phyloP scores from a whole-genome alignment of 768 basidiomycete genomes.

The Guyanaporus albipodus region DNA sequence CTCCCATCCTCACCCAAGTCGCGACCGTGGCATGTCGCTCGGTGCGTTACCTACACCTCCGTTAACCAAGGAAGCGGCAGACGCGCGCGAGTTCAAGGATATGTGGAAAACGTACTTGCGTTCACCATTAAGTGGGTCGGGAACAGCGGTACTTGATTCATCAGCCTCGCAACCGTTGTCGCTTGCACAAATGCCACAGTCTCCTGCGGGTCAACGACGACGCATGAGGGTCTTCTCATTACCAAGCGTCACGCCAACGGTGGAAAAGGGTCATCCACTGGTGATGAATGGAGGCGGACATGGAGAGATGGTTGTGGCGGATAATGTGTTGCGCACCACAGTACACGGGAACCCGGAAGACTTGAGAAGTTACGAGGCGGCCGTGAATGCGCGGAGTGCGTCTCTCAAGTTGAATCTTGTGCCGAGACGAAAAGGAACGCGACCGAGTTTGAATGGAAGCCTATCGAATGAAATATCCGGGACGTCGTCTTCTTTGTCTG shows the following conservation, averaged over 20 bases:
- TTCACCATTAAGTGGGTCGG: constrained; percentile 51
- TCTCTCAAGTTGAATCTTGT: constrained; percentile 55
- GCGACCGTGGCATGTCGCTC: constrained; percentile 25
- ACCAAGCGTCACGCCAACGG: constrained; percentile 65
- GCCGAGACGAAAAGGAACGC: constrained; percentile 36
- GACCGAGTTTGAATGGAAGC: constrained; percentile 14
- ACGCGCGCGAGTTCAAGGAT: constrained; percentile 53
- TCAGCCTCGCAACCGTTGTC: constrained; percentile 9
- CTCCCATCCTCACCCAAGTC: constrained; percentile 11
- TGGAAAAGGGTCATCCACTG: constrained; percentile 20
- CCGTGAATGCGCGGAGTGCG: constrained; percentile 65
- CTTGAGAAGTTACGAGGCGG: constrained; percentile 67
- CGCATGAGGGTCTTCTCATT: constrained; percentile 62
- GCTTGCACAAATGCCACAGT: constrained; percentile 22
- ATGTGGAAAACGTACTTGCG: constrained; percentile 76
- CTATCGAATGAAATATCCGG: constrained; percentile 8
- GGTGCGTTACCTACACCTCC: constrained; percentile 32
- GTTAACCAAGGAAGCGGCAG: constrained; percentile 32
- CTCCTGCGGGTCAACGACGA: constrained; percentile 31
- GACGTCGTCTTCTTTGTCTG: not conserved
- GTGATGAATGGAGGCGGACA: constrained; percentile 15
- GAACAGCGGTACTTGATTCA: constrained; percentile 7
- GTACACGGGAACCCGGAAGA: constrained; percentile 54
- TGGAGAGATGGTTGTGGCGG: constrained; percentile 23
- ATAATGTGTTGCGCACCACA: constrained; percentile 34